Evolutionary conservation across 768 basidiomycete genomes (phyloP).

Genomic region (Leccinum disarticulatum): DNA sequence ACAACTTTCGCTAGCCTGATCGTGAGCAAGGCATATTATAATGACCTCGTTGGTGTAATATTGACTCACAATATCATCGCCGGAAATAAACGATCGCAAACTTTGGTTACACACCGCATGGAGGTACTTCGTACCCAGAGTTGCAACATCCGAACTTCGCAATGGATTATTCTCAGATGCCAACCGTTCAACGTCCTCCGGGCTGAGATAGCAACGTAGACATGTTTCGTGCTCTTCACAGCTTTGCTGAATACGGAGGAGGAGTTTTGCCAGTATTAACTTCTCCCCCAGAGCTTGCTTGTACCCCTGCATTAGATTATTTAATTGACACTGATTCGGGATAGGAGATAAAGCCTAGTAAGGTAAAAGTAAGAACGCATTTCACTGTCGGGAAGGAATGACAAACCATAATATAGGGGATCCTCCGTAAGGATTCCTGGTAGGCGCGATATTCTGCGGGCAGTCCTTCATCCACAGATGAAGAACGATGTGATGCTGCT

Average conservation of each 20-base stretch:
- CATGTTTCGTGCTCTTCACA: background rate
- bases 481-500: too few relatives aligned
- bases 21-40: background rate
- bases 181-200: background rate
- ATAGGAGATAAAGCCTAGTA: background rate
- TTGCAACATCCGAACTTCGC: background rate
- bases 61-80: background rate
- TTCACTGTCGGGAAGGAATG: background rate
- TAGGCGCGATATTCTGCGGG: background rate
- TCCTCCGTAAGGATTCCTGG: background rate
- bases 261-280: background rate
- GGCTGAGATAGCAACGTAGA: background rate
- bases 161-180: background rate
- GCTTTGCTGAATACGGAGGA: background rate
- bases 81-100: background rate
- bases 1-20: background rate
- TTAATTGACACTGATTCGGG: background rate
- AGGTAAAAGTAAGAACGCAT: background rate
- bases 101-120: background rate
- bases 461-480: background rate
- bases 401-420: background rate
- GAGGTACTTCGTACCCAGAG: background rate
- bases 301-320: background rate
- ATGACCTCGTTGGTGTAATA: background rate
- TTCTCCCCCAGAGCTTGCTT: background rate